These are phyloP conservation scores for Usnea hakonensis DNA, from an alignment of 495 filamentous ascomycete species.

Conservation along the genomic window DNA sequence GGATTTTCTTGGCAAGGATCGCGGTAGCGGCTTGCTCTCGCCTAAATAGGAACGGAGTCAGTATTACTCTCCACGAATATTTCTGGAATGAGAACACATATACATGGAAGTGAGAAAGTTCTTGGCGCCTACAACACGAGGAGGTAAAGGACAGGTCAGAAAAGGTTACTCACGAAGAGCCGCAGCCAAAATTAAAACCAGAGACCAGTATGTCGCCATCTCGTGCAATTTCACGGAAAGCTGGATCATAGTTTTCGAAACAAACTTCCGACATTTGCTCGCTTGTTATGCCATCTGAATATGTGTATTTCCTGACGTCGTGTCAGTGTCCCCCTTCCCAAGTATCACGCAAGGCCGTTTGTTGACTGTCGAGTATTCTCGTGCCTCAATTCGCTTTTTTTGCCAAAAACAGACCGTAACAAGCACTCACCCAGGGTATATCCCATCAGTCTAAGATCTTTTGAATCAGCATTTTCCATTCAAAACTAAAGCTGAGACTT, in stretches of 20 bases:
- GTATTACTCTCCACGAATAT: not conserved
- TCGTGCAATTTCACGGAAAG: slow-evolving; percentile 53
- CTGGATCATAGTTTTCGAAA: slow-evolving; percentile 85
- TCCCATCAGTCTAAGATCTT: slow-evolving; percentile 41
- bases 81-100: too few relatives aligned
- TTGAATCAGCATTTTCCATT: slow-evolving; percentile 29
- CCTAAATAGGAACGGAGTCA: not conserved
- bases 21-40: slow-evolving; percentile 88
- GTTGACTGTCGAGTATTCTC: not conserved
- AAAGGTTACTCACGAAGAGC: slow-evolving; percentile 40
- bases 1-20: slow-evolving; percentile 77
- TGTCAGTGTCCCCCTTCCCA: not conserved
- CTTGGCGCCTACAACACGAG: too few relatives aligned
- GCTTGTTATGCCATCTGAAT: slow-evolving; percentile 70
- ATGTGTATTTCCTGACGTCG: slow-evolving; percentile 64
- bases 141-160: too few relatives aligned
- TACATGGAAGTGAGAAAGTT: too few relatives aligned
- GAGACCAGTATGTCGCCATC: slow-evolving; percentile 71
- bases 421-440: slow-evolving; percentile 71
- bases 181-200: slow-evolving; percentile 81
- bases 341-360: not conserved
- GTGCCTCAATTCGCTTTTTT: not conserved
- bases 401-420: not conserved
- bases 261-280: slow-evolving; percentile 80
- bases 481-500: too few relatives aligned